phyloP scores from a whole-genome alignment of 257 asterid species.

The Solanum clarkiae region DNA sequence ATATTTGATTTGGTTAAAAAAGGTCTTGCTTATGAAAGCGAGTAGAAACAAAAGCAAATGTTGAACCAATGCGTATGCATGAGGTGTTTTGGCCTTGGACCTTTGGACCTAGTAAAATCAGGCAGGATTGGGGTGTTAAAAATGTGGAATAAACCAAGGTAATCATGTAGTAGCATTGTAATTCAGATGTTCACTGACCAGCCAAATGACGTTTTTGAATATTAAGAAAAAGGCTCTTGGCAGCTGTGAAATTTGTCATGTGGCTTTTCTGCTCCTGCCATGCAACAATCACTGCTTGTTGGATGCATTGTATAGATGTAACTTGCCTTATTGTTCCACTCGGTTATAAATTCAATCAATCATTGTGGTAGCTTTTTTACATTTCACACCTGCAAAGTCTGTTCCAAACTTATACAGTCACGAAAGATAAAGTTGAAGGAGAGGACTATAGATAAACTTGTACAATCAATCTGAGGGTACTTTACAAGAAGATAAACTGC shows the following conservation, averaged over 20 bases:
- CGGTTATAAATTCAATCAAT: neutral
- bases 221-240: neutral
- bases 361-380: neutral
- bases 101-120: neutral
- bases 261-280: neutral
- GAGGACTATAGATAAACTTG: neutral
- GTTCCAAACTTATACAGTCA: neutral
- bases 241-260: neutral
- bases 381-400: neutral
- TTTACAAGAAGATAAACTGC: neutral
- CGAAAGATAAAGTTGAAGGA: neutral
- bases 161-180: neutral
- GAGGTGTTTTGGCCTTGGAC: neutral
- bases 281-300: neutral
- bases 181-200: neutral
- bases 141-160: neutral
- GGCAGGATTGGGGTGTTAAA: neutral
- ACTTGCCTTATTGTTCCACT: neutral
- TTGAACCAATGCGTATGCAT: neutral
- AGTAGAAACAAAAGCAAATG: neutral
- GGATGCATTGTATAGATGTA: neutral
- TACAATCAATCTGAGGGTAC: neutral
- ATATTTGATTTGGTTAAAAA: neutral
- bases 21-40: neutral
- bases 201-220: neutral